These are phyloP conservation scores for Antitrichia curtipendula DNA, from an alignment of 225 moss, liverwort and hornwort genomes.

Conservation along the genomic window DNA sequence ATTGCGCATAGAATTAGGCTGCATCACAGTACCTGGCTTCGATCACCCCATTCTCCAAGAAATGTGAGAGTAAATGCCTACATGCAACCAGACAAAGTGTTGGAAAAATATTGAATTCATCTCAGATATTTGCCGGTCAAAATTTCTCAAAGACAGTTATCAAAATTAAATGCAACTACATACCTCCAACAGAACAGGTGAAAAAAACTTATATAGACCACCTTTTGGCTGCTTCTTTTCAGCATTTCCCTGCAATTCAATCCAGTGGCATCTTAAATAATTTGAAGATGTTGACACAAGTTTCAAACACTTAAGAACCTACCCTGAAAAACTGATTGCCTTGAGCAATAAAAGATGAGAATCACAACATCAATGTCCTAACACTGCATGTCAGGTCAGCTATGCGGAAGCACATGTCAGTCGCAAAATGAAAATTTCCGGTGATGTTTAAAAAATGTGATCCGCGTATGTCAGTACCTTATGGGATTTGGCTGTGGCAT, in stretches of 20 bases:
- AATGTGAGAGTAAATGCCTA: conserved; percentile 91
- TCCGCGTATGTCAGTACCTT: conserved; percentile 15
- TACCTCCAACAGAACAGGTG: conserved; percentile 51
- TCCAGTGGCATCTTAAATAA: not conserved
- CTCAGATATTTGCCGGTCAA: not conserved
- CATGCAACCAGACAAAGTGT: not conserved
- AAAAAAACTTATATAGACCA: conserved; percentile 14
- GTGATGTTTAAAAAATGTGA: not conserved
- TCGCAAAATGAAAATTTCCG: not conserved
- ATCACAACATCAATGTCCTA: not conserved
- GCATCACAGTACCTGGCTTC: conserved; percentile 62
- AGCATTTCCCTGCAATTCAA: conserved; percentile 17
- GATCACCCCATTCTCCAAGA: conserved; percentile 95
- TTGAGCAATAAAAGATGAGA: not conserved
- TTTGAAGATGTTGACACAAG: not conserved
- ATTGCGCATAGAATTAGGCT: not conserved
- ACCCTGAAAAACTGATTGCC: not conserved
- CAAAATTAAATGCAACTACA: not conserved
- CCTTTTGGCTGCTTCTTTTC: conserved; percentile 20
- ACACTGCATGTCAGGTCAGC: not conserved
- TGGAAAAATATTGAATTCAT: not conserved
- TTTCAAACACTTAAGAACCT: not conserved
- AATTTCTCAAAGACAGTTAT: not conserved
- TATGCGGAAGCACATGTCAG: not conserved
- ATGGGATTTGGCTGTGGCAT: conserved; percentile 39